Evolutionary conservation across 352 stramenopile species (phyloP).

Genomic region (Poterioochromonas sp.): DNA sequence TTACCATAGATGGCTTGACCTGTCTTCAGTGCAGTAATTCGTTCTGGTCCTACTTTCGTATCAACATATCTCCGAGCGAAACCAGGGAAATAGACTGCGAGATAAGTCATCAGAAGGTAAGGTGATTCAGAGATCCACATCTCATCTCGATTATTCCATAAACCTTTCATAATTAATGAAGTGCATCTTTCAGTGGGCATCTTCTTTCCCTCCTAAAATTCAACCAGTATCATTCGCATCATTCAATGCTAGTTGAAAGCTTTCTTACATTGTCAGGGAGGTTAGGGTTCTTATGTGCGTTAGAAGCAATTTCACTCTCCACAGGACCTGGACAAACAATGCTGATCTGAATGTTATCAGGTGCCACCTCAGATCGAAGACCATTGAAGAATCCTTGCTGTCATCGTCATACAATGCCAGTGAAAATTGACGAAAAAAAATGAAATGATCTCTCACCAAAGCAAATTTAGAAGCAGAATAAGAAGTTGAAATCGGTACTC

Average conservation of each 20-base stretch:
- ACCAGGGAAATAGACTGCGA: not conserved
- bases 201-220: constrained; percentile 12
- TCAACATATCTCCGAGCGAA: not conserved
- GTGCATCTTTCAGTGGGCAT: not conserved
- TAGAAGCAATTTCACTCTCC: not conserved
- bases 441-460: no score
- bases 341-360: not conserved
- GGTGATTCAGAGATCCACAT: constrained; percentile 26
- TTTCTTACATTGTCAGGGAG: no score
- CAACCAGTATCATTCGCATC: no score
- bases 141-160: not conserved
- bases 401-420: no score
- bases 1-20: constrained; percentile 20
- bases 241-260: no score
- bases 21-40: not conserved
- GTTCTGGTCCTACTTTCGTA: not conserved
- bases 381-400: constrained; percentile 22
- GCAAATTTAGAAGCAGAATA: constrained; percentile 27
- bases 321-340: constrained; percentile 27
- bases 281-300: not conserved
- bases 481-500: not conserved
- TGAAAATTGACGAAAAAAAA: no score
- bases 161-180: not conserved
- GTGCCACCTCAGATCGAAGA: not conserved
- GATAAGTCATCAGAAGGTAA: not conserved